A percentile compares a stretch with the other conserved stretches of the same genome.
Conservation (phyloP, 805 yeast genomes). For the Schwanniomyces occidentalis region DNA sequence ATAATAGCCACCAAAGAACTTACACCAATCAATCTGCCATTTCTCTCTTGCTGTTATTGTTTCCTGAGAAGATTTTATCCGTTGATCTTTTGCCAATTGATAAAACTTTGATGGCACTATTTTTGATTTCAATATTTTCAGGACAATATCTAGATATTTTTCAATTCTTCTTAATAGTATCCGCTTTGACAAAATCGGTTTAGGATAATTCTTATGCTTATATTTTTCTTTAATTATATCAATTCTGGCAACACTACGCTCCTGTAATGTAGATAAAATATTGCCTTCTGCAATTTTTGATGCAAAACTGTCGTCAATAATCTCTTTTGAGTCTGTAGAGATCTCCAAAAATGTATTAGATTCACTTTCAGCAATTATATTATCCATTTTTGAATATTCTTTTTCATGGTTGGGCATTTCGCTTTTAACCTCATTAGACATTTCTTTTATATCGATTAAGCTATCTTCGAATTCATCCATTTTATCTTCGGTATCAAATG, state of each 20-base stretch:
- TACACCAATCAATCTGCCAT: constrained; percentile 44
- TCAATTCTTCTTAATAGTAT: constrained; percentile 28
- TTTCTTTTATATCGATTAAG: neutral
- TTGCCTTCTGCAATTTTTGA: constrained; percentile 5
- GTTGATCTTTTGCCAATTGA: constrained; percentile 45
- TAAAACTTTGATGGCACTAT: constrained; percentile 48
- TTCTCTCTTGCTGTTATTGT: constrained; percentile 50
- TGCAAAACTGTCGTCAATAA: neutral
- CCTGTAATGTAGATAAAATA: constrained; percentile 14
- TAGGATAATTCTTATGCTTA: constrained; percentile 17
- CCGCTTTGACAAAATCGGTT: constrained; percentile 26
- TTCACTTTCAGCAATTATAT: neutral
- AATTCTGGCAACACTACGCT: constrained; percentile 12
- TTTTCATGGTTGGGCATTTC: neutral
- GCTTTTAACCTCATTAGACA: too few relatives aligned
- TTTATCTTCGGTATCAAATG: too few relatives aligned
- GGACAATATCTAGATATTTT: constrained; percentile 32
- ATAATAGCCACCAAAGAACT: constrained; percentile 57
- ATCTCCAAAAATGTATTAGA: neutral
- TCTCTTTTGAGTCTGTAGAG: neutral
- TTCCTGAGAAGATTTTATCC: constrained; percentile 37
- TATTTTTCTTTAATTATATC: constrained; percentile 15
- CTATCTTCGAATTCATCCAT: neutral
- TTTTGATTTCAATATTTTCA: constrained; percentile 44
- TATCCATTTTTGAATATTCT: neutral